Evolutionary conservation across 164 flowering plant species (phyloP), one percentile per base, ranked within the genome.

Genomic region (Buxus sempervirens): DNA sequence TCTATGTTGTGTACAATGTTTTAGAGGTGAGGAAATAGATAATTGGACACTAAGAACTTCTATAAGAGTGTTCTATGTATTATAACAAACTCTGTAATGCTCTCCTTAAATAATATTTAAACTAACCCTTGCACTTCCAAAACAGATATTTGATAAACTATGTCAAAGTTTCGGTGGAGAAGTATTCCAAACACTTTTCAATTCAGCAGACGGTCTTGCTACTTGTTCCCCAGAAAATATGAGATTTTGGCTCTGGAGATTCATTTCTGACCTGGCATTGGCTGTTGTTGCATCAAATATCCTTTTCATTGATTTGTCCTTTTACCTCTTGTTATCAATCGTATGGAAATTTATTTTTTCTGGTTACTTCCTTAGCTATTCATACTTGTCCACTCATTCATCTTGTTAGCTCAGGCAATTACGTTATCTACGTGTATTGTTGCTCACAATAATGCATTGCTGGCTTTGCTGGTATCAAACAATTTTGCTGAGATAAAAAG

Each of bases 401-500:
- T 96, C 74, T 79, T 96, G 72, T 85, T 96, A 87, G 98, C 92
- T 81, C 97, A 93, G 85, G 98, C 97, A 67, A 87, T 93, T 60
- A 89, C 99, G 49, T 82, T 96, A 67, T 93, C 99, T 19, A 88
- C 98, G 20, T 91, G 96, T 78, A 96, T 96, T 60, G 90, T 93
- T 54, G 89, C 99, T 70, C 98, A 95, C 76, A 95, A 90, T 67
- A 95, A 95, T 83, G 97, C 97, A 7, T 77, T 95, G 82, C 76
- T 86, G 45, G 98, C 98, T 73, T 77, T 95, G 82, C 83, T 95
- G 78, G 89, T 95, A 54, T 95, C 98, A 54, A 95, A 90, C 70
- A 95, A 92, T 73, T 95, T 95, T 85, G 83, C 90, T 26, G 98
- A 95, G 91, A 89, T 95, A 58, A 95, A 95, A 81, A 92, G 97